A percentile compares a stretch with the other conserved stretches of the same genome.
phyloP scores from a whole-genome alignment of 768 basidiomycete species.

The Psilocybe sp. region DNA sequence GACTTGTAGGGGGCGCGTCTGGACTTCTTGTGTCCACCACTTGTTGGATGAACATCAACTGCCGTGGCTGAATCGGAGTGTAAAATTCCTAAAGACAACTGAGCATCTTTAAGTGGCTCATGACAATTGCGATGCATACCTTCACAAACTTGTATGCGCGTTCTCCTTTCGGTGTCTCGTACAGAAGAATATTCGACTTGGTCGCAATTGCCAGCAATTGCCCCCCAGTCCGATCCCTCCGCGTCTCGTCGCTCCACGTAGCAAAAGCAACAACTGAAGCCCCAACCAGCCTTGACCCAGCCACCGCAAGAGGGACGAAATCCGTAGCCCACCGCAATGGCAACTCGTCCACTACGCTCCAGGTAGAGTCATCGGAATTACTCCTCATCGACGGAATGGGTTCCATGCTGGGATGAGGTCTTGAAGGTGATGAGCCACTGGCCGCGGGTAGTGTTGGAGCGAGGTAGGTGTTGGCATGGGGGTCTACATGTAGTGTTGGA shows the following conservation, averaged over 20 bases:
- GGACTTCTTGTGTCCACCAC: slow-evolving; percentile 45
- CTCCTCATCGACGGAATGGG: slow-evolving; percentile 28
- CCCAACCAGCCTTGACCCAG: slow-evolving; percentile 61
- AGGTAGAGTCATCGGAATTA: slow-evolving; percentile 46
- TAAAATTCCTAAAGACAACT: slow-evolving; percentile 70
- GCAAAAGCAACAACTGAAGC: slow-evolving; percentile 63
- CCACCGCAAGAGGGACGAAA: slow-evolving; percentile 71
- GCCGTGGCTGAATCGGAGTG: slow-evolving; percentile 67
- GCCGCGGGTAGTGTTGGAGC: not conserved
- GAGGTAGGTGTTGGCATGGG: not conserved
- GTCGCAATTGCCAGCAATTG: slow-evolving; percentile 73
- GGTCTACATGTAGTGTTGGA: not conserved
- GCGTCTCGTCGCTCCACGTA: slow-evolving; percentile 60
- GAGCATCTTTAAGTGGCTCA: not conserved
- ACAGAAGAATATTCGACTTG: slow-evolving; percentile 69
- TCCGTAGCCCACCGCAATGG: slow-evolving; percentile 87
- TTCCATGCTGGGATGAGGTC: slow-evolving; percentile 31
- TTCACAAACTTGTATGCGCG: slow-evolving; percentile 81
- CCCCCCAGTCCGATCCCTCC: slow-evolving; percentile 39
- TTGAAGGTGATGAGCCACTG: slow-evolving; percentile 7
- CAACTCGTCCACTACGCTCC: slow-evolving; percentile 75
- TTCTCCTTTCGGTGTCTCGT: slow-evolving; percentile 81
- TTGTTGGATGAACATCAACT: slow-evolving; percentile 69
- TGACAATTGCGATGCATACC: slow-evolving; percentile 33
- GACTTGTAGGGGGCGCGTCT: slow-evolving; percentile 22